Evolutionary conservation across 192 early-diverging fungal species (phyloP).

Genomic region (Entomortierella lignicola): DNA sequence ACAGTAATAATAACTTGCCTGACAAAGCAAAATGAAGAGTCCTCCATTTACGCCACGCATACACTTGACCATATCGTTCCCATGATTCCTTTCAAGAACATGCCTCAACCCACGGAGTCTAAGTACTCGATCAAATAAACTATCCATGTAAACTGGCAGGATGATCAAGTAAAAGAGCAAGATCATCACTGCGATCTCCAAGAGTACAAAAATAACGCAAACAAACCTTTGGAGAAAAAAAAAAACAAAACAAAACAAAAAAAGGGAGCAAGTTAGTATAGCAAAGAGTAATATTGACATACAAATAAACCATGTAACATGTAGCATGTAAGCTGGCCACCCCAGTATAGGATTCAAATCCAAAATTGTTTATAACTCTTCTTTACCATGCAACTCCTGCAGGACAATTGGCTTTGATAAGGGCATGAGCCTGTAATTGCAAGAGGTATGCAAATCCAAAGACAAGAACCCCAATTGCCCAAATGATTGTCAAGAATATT

Average conservation of each 20-base stretch:
- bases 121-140: slow-evolving; percentile 67
- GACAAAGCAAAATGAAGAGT: slow-evolving; percentile 50
- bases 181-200: slow-evolving; percentile 64
- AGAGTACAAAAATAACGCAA: slow-evolving; percentile 65
- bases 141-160: slow-evolving; percentile 69
- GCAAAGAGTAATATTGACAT: too few relatives aligned
- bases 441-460: slow-evolving; percentile 65
- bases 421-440: slow-evolving; percentile 66
- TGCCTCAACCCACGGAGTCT: slow-evolving; percentile 56
- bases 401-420: slow-evolving; percentile 62
- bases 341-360: too few relatives aligned
- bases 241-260: too few relatives aligned
- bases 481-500: slow-evolving; percentile 49
- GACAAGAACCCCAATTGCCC: slow-evolving; percentile 23
- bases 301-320: neutral
- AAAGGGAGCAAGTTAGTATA: too few relatives aligned
- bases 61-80: slow-evolving; percentile 54
- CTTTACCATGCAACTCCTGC: slow-evolving; percentile 67
- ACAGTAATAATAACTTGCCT: too few relatives aligned
- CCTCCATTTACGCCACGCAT: slow-evolving; percentile 59
- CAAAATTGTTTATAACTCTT: neutral
- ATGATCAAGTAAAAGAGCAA: slow-evolving; percentile 68
- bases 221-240: slow-evolving; percentile 54
- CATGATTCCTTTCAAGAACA: slow-evolving; percentile 56
- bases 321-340: too few relatives aligned